phyloP scores from a whole-genome alignment of 2,329 filamentous ascomycete genomes.

The Beauveria asiatica region DNA sequence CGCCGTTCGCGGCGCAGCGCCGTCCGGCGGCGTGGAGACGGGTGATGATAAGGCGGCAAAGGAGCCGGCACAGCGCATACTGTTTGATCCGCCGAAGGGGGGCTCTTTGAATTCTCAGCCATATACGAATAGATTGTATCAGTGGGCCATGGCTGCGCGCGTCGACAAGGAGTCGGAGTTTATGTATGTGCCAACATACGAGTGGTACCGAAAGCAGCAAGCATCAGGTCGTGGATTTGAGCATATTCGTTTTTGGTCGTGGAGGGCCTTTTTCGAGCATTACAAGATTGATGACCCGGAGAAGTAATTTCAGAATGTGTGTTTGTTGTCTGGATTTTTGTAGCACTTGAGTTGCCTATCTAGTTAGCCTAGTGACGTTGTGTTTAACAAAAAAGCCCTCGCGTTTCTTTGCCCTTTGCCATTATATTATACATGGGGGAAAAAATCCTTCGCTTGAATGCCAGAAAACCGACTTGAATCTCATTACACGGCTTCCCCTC shows the following conservation, averaged over 20 bases:
- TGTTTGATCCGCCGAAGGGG: constrained; percentile 38
- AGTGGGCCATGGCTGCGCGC: constrained; percentile 21
- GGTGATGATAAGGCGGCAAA: constrained; percentile 9
- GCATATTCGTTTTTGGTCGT: constrained; percentile 38
- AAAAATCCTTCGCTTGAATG: not conserved
- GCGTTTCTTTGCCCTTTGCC: not conserved
- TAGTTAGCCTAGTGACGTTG: not conserved
- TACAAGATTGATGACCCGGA: constrained; percentile 20
- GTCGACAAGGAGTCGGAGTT: constrained; percentile 20
- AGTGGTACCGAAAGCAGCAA: constrained; percentile 43
- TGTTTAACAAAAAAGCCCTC: too few relatives aligned
- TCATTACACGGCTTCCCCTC: not conserved
- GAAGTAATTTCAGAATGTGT: not conserved
- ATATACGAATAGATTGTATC: constrained; percentile 35
- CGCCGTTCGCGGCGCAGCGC: constrained; percentile 16
- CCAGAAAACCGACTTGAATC: not conserved
- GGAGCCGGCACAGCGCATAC: constrained; percentile 22
- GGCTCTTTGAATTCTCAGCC: not conserved
- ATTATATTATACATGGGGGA: not conserved
- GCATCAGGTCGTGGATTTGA: constrained; percentile 39
- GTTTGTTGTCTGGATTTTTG: not conserved
- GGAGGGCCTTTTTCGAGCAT: constrained; percentile 31
- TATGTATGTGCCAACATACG: constrained; percentile 36
- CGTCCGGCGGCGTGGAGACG: not conserved
- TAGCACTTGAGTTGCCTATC: not conserved